Evolutionary conservation across 148 eudicot genomes (phyloP).

Genomic region (Fagopyrum esculentum): DNA sequence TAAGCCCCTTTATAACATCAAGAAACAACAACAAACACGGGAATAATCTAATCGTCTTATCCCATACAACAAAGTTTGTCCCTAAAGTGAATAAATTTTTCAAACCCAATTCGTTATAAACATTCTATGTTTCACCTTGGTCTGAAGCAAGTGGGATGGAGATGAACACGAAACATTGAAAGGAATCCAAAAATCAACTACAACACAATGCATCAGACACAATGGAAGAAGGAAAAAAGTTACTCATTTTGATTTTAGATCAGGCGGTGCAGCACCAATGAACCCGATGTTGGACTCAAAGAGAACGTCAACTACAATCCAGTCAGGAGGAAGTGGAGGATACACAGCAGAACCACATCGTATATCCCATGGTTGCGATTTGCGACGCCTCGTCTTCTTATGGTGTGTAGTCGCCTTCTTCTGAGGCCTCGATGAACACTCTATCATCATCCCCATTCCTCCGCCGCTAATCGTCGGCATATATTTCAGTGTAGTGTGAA

Average conservation of each 20-base stretch:
- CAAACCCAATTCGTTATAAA: too few relatives aligned
- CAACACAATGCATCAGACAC: not conserved
- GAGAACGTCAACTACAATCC: slow-evolving; percentile 44
- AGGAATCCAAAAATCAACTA: slow-evolving; percentile 7
- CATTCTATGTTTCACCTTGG: too few relatives aligned
- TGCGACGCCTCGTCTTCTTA: slow-evolving; percentile 62
- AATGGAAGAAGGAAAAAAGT: not conserved
- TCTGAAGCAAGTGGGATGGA: not conserved
- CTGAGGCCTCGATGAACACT: slow-evolving; percentile 80
- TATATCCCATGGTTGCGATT: slow-evolving; percentile 63
- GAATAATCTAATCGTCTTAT: too few relatives aligned
- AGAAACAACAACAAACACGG: too few relatives aligned
- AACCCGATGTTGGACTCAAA: slow-evolving; percentile 19
- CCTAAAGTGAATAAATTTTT: too few relatives aligned
- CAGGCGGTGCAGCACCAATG: slow-evolving; percentile 5
- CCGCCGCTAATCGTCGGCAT: slow-evolving; percentile 14
- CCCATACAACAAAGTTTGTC: too few relatives aligned
- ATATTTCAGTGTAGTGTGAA: slow-evolving; percentile 15
- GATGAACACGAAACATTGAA: not conserved
- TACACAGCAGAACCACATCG: slow-evolving; percentile 62
- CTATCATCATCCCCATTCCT: slow-evolving; percentile 29
- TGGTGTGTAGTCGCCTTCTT: slow-evolving; percentile 86
- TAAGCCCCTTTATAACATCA: too few relatives aligned
- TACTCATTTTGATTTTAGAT: slow-evolving; percentile 7
- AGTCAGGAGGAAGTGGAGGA: slow-evolving; percentile 75